Base-by-base conservation (phyloP, 2,329 filamentous ascomycete genomes). In the Penicillium digitatum region DNA sequence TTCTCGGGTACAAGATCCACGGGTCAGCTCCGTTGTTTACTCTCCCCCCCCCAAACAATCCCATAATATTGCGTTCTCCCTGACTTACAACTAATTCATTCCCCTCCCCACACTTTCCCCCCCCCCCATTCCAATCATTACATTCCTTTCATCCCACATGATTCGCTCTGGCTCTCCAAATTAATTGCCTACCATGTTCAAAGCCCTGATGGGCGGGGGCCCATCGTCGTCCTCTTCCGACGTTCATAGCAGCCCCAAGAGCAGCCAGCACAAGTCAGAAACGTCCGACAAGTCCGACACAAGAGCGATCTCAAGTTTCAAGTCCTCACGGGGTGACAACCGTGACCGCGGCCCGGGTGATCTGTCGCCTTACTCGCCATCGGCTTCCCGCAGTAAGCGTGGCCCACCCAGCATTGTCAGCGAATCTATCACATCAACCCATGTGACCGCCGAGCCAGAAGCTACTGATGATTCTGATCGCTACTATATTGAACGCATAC, bases 251-350 rank as follows among this genome's bases (percentile, higher is more conserved):
- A 48, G 46, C 12, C 72, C 71, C 24, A 72, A 69, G 48, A 63
- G 61, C 38, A 65, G 64, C 57, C 70, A 69, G 54, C 70, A 69
- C 64, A 69, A 64, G 29, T 52, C 42, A 5, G 50, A 52, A 39
- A 52, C n/a, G 47, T 69, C 67, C 34, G 52, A 55, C 20, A 55
- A 40, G 60, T 60, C 66, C 29, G 62, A 69, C 54, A 69, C 69
- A 35, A 72, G 69, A 61, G 72, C 69, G 20, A 66, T 68, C 52
- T 66, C 68, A 43, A 70, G 68, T 57, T 72, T 68, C 62, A 76
- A 72, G 64, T 70, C 73, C 53, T 66, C 74, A 69, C 72, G 74
- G 70, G 72, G 72, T 74, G 75, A 78, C 72, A 75, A 77, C 70
- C 74, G 75, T 72, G 74, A 73, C 54, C 71, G 72, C 52, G 73